These are phyloP conservation scores for Pichia inconspicua DNA, from an alignment of 1,139 yeast species.

Conservation along the genomic window DNA sequence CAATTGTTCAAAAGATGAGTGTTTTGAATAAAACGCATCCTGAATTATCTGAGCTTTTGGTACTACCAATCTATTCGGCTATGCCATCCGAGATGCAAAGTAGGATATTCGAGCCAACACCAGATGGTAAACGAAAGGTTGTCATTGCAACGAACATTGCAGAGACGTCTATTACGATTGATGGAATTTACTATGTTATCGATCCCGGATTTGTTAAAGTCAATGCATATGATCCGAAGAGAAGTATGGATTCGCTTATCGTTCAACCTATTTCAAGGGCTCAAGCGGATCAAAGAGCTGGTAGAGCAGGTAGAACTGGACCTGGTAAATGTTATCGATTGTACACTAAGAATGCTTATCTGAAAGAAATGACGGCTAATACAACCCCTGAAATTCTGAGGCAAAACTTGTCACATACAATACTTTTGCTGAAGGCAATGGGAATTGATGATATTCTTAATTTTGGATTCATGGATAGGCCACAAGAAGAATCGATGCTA, in stretches of 20 bases:
- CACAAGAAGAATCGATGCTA: constrained; percentile 66
- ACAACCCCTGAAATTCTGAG: constrained; percentile 91
- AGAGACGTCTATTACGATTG: constrained; percentile 74
- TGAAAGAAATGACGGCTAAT: constrained; percentile 74
- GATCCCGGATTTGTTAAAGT: constrained; percentile 80
- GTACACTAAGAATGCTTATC: constrained; percentile 61
- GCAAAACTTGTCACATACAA: constrained; percentile 77
- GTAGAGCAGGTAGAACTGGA: constrained; percentile 83
- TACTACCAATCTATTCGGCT: constrained; percentile 83
- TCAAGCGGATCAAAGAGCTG: constrained; percentile 75
- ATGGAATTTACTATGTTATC: constrained; percentile 67
- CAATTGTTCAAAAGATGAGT: constrained; percentile 57
- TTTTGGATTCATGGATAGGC: constrained; percentile 95
- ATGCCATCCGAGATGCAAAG: constrained; percentile 71
- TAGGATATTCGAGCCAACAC: constrained; percentile 67
- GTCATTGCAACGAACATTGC: constrained; percentile 77
- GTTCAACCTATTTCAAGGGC: constrained; percentile 75
- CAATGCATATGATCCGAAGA: constrained; percentile 65
- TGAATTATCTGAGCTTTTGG: constrained; percentile 55
- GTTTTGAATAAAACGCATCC: constrained; percentile 44
- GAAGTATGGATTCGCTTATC: constrained; percentile 72
- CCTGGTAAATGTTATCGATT: constrained; percentile 75
- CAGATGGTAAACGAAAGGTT: constrained; percentile 61
- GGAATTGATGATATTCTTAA: constrained; percentile 74
- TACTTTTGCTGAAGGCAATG: constrained; percentile 88